Conservation (phyloP, 257 asterid species). For the Penstemon newberryi region DNA sequence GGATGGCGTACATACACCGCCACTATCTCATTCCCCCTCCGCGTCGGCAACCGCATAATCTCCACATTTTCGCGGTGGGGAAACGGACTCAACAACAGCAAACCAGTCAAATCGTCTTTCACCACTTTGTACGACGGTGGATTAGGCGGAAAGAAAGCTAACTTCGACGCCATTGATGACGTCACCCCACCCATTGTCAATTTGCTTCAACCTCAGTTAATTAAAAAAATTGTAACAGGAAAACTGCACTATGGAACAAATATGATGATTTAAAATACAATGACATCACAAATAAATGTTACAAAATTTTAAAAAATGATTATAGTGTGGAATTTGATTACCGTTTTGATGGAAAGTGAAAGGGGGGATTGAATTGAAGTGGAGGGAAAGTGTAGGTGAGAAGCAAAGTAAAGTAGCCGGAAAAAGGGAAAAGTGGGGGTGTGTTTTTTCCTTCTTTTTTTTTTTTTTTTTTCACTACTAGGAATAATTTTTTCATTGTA, state of each 20-base stretch:
- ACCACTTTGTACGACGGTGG: constrained; percentile 90
- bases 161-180: constrained; percentile 99
- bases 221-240: too few relatives aligned
- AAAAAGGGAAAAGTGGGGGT: constrained; percentile 11
- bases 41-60: constrained; percentile 71
- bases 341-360: background rate
- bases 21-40: constrained; percentile 85
- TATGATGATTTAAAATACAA: too few relatives aligned
- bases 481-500: background rate
- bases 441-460: background rate
- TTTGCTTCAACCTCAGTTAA: background rate
- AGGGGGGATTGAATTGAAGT: background rate
- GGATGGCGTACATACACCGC: constrained; percentile 85
- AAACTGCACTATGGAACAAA: too few relatives aligned
- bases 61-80: constrained; percentile 97
- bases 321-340: background rate
- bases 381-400: constrained; percentile 33
- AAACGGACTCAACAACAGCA: constrained; percentile 73
- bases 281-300: too few relatives aligned
- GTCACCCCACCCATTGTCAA: constrained; percentile 86
- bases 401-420: constrained; percentile 34
- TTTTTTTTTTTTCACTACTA: background rate
- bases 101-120: constrained; percentile 71
- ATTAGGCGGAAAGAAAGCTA: constrained; percentile 93
- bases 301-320: background rate